phyloP scores from a whole-genome alignment of 2,329 filamentous ascomycete species.

The Colletotrichum sp. region DNA sequence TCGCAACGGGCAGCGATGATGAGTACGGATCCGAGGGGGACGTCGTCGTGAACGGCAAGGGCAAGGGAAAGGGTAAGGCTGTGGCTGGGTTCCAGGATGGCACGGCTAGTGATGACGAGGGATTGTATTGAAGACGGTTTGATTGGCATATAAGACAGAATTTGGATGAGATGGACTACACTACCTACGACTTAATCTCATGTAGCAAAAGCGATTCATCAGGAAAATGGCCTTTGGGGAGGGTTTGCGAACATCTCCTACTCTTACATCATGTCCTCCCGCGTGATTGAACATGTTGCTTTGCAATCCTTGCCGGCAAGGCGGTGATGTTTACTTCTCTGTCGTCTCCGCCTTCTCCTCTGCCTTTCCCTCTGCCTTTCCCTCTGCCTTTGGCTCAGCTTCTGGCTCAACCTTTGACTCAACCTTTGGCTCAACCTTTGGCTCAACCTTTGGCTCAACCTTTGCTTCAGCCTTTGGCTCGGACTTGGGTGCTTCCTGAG shows the following conservation, averaged over 20 bases:
- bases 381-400: slow-evolving; percentile 21
- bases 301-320: background rate
- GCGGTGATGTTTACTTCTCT: background rate
- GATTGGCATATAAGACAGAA: background rate
- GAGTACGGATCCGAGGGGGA: slow-evolving; percentile 36
- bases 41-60: slow-evolving; percentile 30
- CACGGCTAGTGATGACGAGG: slow-evolving; percentile 62
- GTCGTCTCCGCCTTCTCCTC: background rate
- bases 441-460: background rate
- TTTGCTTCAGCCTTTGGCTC: too few relatives aligned
- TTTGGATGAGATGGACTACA: background rate
- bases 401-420: background rate
- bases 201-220: background rate
- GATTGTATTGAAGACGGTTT: slow-evolving; percentile 49
- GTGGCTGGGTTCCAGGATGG: slow-evolving; percentile 57
- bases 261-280: background rate
- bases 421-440: too few relatives aligned
- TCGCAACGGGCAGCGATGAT: slow-evolving; percentile 35
- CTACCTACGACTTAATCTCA: background rate
- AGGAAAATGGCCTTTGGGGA: background rate
- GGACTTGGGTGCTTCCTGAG: too few relatives aligned
- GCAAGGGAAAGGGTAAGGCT: slow-evolving; percentile 64
- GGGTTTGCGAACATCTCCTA: background rate
- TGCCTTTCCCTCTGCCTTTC: background rate
- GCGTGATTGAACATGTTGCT: background rate